Base-by-base conservation (phyloP, 208 protist genomes). In the Vickermania ingenoplastis region DNA sequence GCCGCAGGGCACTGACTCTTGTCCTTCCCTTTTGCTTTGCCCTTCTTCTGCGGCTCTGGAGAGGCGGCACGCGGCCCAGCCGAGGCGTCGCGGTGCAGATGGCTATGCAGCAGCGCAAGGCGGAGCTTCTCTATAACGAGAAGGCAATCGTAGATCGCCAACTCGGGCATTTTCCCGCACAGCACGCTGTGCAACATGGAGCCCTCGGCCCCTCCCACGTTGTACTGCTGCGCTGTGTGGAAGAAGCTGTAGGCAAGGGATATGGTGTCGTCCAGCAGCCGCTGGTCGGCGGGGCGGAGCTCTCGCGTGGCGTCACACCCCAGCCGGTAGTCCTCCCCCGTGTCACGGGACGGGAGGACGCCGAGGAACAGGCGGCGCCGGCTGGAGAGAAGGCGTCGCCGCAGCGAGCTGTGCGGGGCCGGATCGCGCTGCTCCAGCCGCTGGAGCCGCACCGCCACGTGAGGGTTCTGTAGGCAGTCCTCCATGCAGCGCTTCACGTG, bases 61-160 rank as follows among this genome's bases (percentile, higher is more conserved):
- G n/a, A n/a, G n/a, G n/a, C n/a, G n/a, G n/a, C n/a, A n/a, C n/a
- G n/a, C n/a, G n/a, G n/a, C n/a, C n/a, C n/a, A n/a, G n/a, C n/a
- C n/a, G n/a, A n/a, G n/a, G n/a, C n/a, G n/a, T n/a, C n/a, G n/a
- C n/a, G n/a, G n/a, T n/a, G n/a, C n/a, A n/a, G n/a, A n/a, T n/a
- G n/a, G n/a, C 36, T 45, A 17, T 45, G 50, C 45, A 63, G 56
- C 45, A 84, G 65, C 41, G 72, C 53, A 25, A 73, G 30, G 5
- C 62, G 64, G 30, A 86, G 72, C 60, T 83, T 83, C 45, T 83
- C 77, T 23, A 79, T 57, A 61, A 81, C 68, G 1, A 75, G 54
- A 36, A 79, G 53, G 45, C 41, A 53, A 58, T 84, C 77, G 36
- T 77, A 61, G 41, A 76, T 69, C 21, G 71, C 73, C 17, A 65